Percentiles rank a stretch among this genome's conserved stretches.
These are phyloP conservation scores for Ehretia macrophylla DNA, from an alignment of 257 asterid species.

Conservation along the genomic window DNA sequence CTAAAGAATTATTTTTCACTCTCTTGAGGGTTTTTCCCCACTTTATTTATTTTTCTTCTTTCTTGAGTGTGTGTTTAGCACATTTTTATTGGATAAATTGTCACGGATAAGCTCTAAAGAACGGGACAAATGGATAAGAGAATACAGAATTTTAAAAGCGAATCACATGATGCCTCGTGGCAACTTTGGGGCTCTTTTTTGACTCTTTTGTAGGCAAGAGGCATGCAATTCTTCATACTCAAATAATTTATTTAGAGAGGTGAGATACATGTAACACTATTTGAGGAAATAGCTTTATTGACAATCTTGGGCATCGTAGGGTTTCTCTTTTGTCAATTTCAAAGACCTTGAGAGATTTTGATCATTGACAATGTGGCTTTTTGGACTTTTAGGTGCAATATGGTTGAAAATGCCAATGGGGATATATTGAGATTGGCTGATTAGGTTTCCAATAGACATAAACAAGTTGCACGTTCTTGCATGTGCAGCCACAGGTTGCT, in stretches of 20 bases:
- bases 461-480: slow-evolving; percentile 30
- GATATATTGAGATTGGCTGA: neutral
- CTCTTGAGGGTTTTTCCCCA: too few species aligned
- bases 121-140: neutral
- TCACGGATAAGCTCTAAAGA: neutral
- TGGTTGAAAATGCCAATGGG: neutral
- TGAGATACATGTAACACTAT: neutral
- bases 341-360: neutral
- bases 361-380: neutral
- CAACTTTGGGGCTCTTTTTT: too few species aligned
- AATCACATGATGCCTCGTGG: neutral
- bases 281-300: neutral
- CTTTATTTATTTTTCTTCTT: too few species aligned
- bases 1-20: too few species aligned
- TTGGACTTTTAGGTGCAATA: neutral
- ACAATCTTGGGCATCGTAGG: neutral
- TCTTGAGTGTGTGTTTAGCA: neutral
- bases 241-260: too few species aligned
- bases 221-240: neutral
- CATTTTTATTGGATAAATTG: too few species aligned
- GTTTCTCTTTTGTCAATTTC: neutral
- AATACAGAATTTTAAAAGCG: neutral
- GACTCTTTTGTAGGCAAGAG: neutral
- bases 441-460: neutral
- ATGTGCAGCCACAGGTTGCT: slow-evolving; percentile 18